A percentile compares a stretch with the other conserved stretches of the same genome.
These are phyloP conservation scores for Phialocephala sp. DNA, from an alignment of 2,329 filamentous ascomycete genomes.

Conservation along the genomic window DNA sequence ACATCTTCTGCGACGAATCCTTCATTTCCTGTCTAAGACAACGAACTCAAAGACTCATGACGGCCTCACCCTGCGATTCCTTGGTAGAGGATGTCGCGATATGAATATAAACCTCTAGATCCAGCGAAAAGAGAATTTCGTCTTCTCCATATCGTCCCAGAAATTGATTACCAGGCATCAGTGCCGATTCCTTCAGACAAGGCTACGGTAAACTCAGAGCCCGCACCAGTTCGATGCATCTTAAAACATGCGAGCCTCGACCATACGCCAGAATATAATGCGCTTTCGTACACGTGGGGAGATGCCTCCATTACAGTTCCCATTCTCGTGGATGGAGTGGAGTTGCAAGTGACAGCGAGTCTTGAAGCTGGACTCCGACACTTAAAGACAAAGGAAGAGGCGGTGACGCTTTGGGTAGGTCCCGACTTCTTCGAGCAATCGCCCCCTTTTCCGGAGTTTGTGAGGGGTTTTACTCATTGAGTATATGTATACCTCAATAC, in stretches of 20 bases:
- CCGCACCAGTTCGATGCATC: background rate
- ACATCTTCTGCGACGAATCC: background rate
- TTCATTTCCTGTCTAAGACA: background rate
- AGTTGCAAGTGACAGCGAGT: constrained; percentile 20
- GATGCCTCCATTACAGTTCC: constrained; percentile 1
- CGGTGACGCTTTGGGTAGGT: constrained; percentile 37
- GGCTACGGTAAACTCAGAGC: background rate
- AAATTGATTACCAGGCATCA: background rate
- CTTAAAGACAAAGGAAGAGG: constrained; percentile 17
- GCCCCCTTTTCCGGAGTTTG: too few species aligned
- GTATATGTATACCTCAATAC: too few species aligned
- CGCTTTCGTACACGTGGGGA: constrained; percentile 19
- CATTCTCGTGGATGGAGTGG: constrained; percentile 17
- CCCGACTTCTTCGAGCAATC: too few species aligned
- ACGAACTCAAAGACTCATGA: background rate
- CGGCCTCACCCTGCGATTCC: background rate
- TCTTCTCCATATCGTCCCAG: constrained; percentile 8
- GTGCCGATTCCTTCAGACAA: background rate
- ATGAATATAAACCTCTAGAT: constrained; percentile 2
- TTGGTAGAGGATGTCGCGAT: constrained; percentile 15
- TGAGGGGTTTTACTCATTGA: too few species aligned
- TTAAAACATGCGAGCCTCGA: constrained; percentile 5
- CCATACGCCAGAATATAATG: constrained; percentile 11
- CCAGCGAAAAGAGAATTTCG: constrained; percentile 7
- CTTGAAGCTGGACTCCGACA: constrained; percentile 28